Evolutionary conservation across 306 rosid genomes (phyloP).

Genomic region (Prunus armeniaca): DNA sequence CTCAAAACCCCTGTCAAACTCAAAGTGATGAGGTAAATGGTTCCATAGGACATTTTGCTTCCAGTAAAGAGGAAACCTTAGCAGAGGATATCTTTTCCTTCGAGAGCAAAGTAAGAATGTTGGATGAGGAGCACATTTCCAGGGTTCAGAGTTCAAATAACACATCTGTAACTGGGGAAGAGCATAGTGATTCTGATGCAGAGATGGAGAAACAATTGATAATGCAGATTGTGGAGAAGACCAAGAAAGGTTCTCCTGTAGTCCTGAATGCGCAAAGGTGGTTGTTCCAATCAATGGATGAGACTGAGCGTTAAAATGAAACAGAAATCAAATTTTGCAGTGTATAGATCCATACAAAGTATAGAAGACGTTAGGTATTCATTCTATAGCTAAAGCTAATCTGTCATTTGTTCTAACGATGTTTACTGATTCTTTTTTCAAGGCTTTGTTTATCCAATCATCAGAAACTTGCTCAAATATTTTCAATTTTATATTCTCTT

Average conservation of each 20-base stretch:
- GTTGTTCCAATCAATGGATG: constrained; percentile 46
- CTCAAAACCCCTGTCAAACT: constrained; percentile 17
- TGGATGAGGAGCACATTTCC: constrained; percentile 29
- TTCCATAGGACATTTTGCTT: constrained; percentile 9
- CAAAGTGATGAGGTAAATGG: constrained; percentile 16
- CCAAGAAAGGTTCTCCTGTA: constrained; percentile 69
- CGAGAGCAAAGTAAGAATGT: constrained; percentile 6
- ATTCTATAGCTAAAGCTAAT: background rate
- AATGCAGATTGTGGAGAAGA: constrained; percentile 70
- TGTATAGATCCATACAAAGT: constrained; percentile 19
- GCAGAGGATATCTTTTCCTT: constrained; percentile 15
- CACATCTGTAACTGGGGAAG: constrained; percentile 31
- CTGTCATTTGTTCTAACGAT: background rate
- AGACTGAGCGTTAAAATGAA: constrained; percentile 30
- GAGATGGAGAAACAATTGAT: constrained; percentile 72
- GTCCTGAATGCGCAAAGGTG: constrained; percentile 60
- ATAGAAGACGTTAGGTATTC: constrained; percentile 13
- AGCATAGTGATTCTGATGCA: constrained; percentile 47
- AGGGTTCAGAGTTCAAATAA: constrained; percentile 27
- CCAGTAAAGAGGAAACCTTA: constrained; percentile 18
- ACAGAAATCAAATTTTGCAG: constrained; percentile 24
- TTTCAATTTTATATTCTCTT: background rate
- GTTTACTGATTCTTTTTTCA: background rate
- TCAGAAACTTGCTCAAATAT: background rate
- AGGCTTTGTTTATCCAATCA: background rate